Base-by-base conservation (phyloP, 768 basidiomycete genomes). In the Mycena latifolia region DNA sequence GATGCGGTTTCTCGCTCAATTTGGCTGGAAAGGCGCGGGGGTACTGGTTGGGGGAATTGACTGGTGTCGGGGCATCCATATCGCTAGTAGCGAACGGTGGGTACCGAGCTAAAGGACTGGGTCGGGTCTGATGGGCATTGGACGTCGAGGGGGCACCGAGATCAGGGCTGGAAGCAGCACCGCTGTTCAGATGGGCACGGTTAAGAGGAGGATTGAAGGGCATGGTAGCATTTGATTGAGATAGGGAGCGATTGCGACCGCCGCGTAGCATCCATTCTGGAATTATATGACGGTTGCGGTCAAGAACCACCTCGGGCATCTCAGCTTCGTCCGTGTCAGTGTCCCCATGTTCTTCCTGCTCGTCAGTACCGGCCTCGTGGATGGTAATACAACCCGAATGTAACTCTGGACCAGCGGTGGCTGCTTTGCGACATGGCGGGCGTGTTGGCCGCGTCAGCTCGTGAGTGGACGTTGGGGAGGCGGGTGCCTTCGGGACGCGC, bases 231-330 rank as follows among this genome's bases (percentile, higher is more conserved):
- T 81, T 85, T 20, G 87, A 86, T 52, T 85, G 78, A 4, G 86
- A 85, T 33, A 81, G 72, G 18, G 88, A 86, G 28, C 84, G 82
- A 73, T 82, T 81, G 51, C 86, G 78, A n/a, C 41, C 41, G 58
- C 78, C 83, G 33, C 84, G 84, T 48, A 98, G 83, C 79, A 98
- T 82, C 93, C 95, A 98, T 68, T 95, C 89, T 5, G 98, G 97
- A 52, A 99, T 90, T 65, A 99, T 98, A 78, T 99, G 98, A n/a
- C 92, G 86, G 76, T 99, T 88, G 67, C 89, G 89, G 72, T 96
- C 96, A 52, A 99, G 84, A 9, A 89, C 89, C 17, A 99, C 98
- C 77, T 99, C 97, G 1, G 98, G 98, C 72, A 98, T 84, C 77
- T 99, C 97, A 20, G 92, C 87, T 71, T 91, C 92, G 56, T 87